Evolutionary conservation across 208 protist species (phyloP), one percentile per base, ranked within the genome.

Genomic region (Naegleria lovaniensis): DNA sequence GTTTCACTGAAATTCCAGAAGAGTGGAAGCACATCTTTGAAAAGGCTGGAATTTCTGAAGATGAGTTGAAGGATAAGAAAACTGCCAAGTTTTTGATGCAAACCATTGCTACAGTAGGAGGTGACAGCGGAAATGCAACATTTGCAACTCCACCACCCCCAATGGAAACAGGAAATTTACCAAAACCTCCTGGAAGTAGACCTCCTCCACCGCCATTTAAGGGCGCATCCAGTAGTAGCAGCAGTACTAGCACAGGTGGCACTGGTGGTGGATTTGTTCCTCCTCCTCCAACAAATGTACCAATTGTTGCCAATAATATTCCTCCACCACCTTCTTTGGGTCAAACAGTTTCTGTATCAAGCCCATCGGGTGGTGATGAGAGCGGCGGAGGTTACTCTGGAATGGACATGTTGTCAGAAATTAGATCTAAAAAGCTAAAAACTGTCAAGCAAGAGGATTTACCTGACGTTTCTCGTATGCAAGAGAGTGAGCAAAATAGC

Each of bases 41-140:
- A 13, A 89, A 89, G 29, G 85, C 85, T 3, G 85, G 85, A 25
- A 67, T 89, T 67, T 51, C 43, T 11, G 48, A 89, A 29, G 43
- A 59, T 7, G 48, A 89, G 29, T 67, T 89, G 19, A 89, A 67
- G 25, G 85, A 89, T 40, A 89, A 89, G 48, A 59, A 89, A 22
- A 89, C 85, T 67, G 85, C 85, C 5, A 89, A 89, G 25, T 89
- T 89, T 7, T 39, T 88, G 4, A 38, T 88, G 41, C 51, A 88
- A 36, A 88, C 84, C 3, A 22, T 88, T 48, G 84, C 29, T 36
- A n/a, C 39, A 19, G 55, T 67, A 2, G 22, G 19, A 67, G 5
- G 16, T 33, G 43, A 38, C 0, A 11, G 11, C 9, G n/a, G n/a
- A 79, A 79, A 79, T 25, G 29, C 40, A 51, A 22, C n/a, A 19